Evolutionary conservation across 495 filamentous ascomycete genomes (phyloP), one percentile per base, ranked within the genome.

Genomic region (Penicillium ucsense): DNA sequence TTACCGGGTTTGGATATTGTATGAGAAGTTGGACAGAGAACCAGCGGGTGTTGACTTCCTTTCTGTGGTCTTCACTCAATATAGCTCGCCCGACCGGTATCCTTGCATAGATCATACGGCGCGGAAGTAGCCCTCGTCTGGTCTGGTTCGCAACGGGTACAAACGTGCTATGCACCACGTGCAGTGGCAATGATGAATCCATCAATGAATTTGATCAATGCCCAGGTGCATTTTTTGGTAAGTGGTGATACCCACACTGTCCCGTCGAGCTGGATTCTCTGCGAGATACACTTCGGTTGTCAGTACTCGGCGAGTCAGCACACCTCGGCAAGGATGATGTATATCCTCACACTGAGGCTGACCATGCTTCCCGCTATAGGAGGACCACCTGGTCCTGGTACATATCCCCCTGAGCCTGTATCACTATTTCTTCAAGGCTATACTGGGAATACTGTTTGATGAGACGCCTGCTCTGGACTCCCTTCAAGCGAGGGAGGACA

Each of bases 341-440:
- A 12, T 40, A 35, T 46, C 31, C 38, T 10, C 30, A 35, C 31
- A 8, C 27, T 7, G 8, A 30, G 7, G 8, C 4, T 32, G 55
- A 38, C 46, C 38, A 10, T 29, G 27, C 31, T 38, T 48, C n/a
- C 12, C 71, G 20, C 20, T 20, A 2, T 20, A 98, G 92, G 89
- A 95, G 53, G 88, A 88, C 53, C 81, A 80, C 44, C 73, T 96
- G 52, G 88, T 81, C 57, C 75, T 98, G 45, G 88, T 97, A 50
- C 90, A 95, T 63, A 94, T 98, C 44, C 90, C 92, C 2, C 65
- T 95, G 41, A 70, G 82, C 31, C 74, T 91, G 33, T 96, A 96
- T 60, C 75, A 84, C 3, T 77, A 73, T 49, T 89, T 95, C 59
- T 70, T 95, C 35, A 85, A 92, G 56, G 78, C 89, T 0, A 86